Conservation (phyloP, 192 early-diverging fungal genomes). For the Entomortierella beljakovae region DNA sequence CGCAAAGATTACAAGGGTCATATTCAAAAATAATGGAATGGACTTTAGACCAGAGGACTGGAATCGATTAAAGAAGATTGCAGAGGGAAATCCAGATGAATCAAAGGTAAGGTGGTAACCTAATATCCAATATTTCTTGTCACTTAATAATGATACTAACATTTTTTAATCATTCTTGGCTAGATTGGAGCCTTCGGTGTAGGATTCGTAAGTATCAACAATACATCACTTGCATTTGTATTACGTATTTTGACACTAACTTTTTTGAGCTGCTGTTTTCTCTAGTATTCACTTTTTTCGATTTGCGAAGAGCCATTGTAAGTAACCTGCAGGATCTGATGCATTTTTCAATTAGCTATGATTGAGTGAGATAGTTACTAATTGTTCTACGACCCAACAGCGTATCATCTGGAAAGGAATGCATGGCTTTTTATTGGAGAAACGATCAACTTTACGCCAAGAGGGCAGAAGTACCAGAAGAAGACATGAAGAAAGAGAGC, state of each 20-base stretch:
- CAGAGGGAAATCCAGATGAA: slow-evolving; percentile 92
- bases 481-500: slow-evolving; percentile 47
- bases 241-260: neutral
- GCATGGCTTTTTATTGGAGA: slow-evolving; percentile 92
- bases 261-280: slow-evolving; percentile 32
- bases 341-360: neutral
- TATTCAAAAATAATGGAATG: slow-evolving; percentile 88
- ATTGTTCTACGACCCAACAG: slow-evolving; percentile 32
- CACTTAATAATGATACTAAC: neutral
- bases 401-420: slow-evolving; percentile 77
- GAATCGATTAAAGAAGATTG: slow-evolving; percentile 84
- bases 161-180: neutral
- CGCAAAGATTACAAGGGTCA: slow-evolving; percentile 59
- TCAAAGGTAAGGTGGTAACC: slow-evolving; percentile 28
- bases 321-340: slow-evolving; percentile 22
- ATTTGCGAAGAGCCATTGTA: slow-evolving; percentile 92
- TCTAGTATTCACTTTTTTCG: slow-evolving; percentile 91
- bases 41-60: slow-evolving; percentile 86
- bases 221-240: neutral
- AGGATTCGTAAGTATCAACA: slow-evolving; percentile 27
- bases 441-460: slow-evolving; percentile 91
- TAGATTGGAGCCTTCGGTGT: slow-evolving; percentile 52
- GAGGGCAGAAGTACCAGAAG: slow-evolving; percentile 62
- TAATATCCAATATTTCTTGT: neutral
- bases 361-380: neutral